Evolutionary conservation across 768 basidiomycete species (phyloP), one percentile per base, ranked within the genome.

Genomic region (Lactifluus hygrophoroides): DNA sequence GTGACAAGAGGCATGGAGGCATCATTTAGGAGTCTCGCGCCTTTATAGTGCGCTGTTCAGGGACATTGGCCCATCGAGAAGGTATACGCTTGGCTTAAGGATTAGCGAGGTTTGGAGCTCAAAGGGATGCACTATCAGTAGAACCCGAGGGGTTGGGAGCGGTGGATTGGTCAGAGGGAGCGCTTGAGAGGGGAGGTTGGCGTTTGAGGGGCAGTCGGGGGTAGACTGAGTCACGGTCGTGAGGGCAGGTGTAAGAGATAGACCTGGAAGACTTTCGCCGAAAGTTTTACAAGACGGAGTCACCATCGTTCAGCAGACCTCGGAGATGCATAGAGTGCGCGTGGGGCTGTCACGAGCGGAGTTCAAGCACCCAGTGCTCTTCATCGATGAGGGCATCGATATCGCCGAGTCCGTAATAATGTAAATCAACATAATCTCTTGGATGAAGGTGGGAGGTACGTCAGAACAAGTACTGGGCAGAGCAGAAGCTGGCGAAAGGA

Each of bases 31-130:
- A 45, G 89, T 94, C 76, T 98, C 95, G 50, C 95, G 77, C 48
- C 95, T 81, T 68, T 89, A 90, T 94, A 3, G 93, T 92, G 34
- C 95, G 78, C 72, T 94, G 90, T 71, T 97, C 95, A 51, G 94
- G 94, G 52, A 94, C 96, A 74, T 97, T 97, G 52, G 93, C 94
- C 32, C 94, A 83, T 62, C 92, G 80, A 67, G 81, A 83, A 55
- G 90, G 83, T 72, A 94, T 95, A 71, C 88, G 83, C 69, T 88
- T 90, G 58, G 74, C 68, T 60, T 80, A 79, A n/a, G 72, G 63
- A n/a, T n/a, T n/a, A n/a, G n/a, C n/a, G n/a, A n/a, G n/a, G 53
- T 53, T 69, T 28, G 68, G 46, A 46, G 56, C 34, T 27, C 48
- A 34, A 2, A 48, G 47, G 45, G 48, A 43, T 30, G 64, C 55